Evolutionary conservation across 176 grass and related monocot species (phyloP).

Genomic region (Cenchrus fungigraminus): DNA sequence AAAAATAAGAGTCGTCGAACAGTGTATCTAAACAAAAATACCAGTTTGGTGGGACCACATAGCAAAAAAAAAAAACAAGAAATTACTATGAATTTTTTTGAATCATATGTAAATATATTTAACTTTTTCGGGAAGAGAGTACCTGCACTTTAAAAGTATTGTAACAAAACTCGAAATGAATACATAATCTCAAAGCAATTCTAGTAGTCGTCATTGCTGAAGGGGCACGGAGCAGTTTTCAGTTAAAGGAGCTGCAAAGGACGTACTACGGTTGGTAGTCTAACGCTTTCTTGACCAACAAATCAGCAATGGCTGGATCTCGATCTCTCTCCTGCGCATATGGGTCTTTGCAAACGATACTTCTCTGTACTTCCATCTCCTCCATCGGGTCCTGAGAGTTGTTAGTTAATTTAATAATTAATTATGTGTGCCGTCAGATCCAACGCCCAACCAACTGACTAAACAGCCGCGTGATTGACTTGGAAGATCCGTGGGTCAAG

Average conservation of each 20-base stretch:
- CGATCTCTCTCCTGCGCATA: neutral
- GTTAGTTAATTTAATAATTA: neutral
- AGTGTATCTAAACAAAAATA: too few relatives aligned
- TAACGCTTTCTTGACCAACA: neutral
- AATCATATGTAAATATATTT: too few relatives aligned
- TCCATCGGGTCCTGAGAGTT: neutral
- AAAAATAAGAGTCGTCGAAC: too few relatives aligned
- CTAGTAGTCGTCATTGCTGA: too few relatives aligned
- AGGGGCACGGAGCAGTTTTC: too few relatives aligned
- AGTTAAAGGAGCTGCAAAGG: neutral
- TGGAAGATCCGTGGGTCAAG: neutral
- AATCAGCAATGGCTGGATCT: neutral
- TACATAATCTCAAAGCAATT: too few relatives aligned
- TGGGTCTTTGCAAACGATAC: conserved; percentile 7
- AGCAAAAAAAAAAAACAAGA: too few relatives aligned
- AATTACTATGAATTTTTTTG: too few relatives aligned
- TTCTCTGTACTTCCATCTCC: neutral
- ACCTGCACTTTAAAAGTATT: too few relatives aligned
- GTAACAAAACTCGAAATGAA: too few relatives aligned
- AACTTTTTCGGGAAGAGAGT: too few relatives aligned
- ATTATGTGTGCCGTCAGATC: neutral
- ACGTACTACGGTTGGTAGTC: neutral
- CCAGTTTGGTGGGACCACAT: too few relatives aligned
- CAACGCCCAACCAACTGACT: neutral
- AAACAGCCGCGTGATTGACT: conserved; percentile 26